Evolutionary conservation across 2,329 filamentous ascomycete genomes (phyloP).

Genomic region (Pyrenophora seminiperda): DNA sequence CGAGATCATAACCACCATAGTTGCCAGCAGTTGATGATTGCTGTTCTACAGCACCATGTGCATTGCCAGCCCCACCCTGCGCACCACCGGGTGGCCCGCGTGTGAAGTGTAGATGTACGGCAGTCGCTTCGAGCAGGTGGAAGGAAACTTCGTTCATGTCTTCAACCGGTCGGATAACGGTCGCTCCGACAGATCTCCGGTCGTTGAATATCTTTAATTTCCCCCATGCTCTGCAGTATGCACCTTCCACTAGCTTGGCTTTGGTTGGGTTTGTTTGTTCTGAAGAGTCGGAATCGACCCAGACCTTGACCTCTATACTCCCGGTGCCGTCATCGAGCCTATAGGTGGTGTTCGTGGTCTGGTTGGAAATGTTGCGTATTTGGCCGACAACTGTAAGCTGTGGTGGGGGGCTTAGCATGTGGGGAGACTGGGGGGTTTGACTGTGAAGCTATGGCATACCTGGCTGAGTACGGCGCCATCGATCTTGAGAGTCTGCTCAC

Average conservation of each 20-base stretch:
- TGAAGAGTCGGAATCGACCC: conserved; percentile 68
- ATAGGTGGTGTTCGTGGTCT: conserved; percentile 90
- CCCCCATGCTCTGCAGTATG: conserved; percentile 85
- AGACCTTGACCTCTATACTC: conserved; percentile 87
- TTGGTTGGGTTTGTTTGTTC: conserved; percentile 54
- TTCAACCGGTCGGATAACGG: conserved; percentile 77
- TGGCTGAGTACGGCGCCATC: conserved; percentile 74
- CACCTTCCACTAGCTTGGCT: conserved; percentile 68
- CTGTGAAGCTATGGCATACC: conserved; percentile 37
- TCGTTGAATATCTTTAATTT: conserved; percentile 82
- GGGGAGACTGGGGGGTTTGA: conserved; percentile 5
- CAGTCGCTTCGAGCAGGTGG: conserved; percentile 87
- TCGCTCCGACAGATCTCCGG: conserved; percentile 79
- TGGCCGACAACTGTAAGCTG: conserved; percentile 88
- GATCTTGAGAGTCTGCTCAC: conserved; percentile 72
- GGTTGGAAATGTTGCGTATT: conserved; percentile 82
- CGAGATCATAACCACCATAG: conserved; percentile 42
- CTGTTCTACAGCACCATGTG: conserved; percentile 29
- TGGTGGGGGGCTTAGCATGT: conserved; percentile 49
- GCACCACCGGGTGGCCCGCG: conserved; percentile 66
- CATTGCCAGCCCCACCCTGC: conserved; percentile 44
- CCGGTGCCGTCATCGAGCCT: conserved; percentile 95
- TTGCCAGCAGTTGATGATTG: conserved; percentile 31
- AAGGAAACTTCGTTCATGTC: conserved; percentile 94
- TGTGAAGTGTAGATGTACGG: conserved; percentile 83